Conservation (phyloP, 2,329 filamentous ascomycete genomes). For the Endoconidiophora polonica region DNA sequence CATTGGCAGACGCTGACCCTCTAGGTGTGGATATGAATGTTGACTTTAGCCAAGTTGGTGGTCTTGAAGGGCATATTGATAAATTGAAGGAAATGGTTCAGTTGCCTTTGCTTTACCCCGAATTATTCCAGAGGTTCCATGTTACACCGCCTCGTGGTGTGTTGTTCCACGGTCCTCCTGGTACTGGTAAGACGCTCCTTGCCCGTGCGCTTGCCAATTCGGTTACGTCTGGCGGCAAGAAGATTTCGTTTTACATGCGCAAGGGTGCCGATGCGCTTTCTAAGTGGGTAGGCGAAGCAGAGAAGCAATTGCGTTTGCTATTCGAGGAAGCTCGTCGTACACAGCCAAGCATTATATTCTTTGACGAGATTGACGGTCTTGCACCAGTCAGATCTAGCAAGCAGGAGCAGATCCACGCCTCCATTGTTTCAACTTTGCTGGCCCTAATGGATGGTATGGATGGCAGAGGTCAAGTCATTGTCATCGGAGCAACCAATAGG, state of each 20-base stretch:
- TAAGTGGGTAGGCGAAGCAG: conserved; percentile 98
- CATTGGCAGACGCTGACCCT: conserved; percentile 83
- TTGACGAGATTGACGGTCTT: conserved; percentile 89
- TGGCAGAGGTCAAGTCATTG: conserved; percentile 91
- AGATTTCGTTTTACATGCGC: conserved; percentile 98
- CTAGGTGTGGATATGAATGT: conserved; percentile 85
- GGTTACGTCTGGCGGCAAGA: conserved; percentile 72
- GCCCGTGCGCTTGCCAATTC: conserved; percentile 85
- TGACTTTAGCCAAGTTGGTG: conserved; percentile 87
- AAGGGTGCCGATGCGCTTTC: conserved; percentile 95
- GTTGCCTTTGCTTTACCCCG: conserved; percentile 81
- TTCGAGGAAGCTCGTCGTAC: conserved; percentile 94
- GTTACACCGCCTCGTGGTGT: conserved; percentile 91
- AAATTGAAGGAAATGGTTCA: conserved; percentile 98
- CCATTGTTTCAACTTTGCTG: conserved; percentile 86
- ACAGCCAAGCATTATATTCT: conserved; percentile 95
- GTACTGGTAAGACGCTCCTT: conserved; percentile 94
- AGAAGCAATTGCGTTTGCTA: conserved; percentile 79
- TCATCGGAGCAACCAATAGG: conserved; percentile 95
- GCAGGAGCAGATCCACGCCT: conserved; percentile 96
- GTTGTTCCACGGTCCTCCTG: conserved; percentile 88
- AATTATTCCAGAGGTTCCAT: conserved; percentile 80
- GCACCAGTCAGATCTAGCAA: conserved; percentile 94
- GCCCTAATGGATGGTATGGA: conserved; percentile 98
- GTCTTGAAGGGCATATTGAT: conserved; percentile 83